Evolutionary conservation across 345 rosid genomes (phyloP), one percentile per base, ranked within the genome.

Genomic region (Ceriops zippeliana): DNA sequence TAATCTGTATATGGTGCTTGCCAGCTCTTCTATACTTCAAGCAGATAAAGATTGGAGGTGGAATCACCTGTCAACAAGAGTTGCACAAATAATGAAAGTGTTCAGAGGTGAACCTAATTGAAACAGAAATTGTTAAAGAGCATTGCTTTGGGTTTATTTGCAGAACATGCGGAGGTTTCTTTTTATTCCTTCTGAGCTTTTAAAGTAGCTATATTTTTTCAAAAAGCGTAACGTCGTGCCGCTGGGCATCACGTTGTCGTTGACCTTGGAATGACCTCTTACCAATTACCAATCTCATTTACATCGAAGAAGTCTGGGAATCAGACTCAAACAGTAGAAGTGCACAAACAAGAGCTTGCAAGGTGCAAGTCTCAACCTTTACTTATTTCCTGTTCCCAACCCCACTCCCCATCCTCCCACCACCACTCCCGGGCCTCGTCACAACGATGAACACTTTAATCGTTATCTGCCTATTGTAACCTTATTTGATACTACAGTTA

Each of bases 121-220:
- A 35, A 7, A 22, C 21, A 22, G 52, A 75, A 63, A 47, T 42
- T 57, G 61, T 53, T 20, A 51, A 60, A 16, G 64, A 32, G 73
- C 57, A 52, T 52, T 35, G 30, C 15, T 15, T 34, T 68, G 24
- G 60, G 62, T 57, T 69, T 37, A 32, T 24, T 72, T 75, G 81
- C 84, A 65, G 7, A 67, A 62, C 75, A 81, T 66, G 81, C 62
- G 46, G 6, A 62, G 49, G 63, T 21, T 51, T 64, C 79, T 73
- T 79, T 80, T 75, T 72, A 74, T 83, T 79, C 75, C 75, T 77
- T 79, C 72, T 63, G 63, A 46, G 74, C 53, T 70, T 76, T 71
- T 54, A 58, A 61, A 70, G 73, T 28, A 54, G 21, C 32, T 9
- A 63, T 37, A 61, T 27, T 71, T 38, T 77, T 37, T 56, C 61